A percentile compares a stretch with the other conserved stretches of the same genome.
These are phyloP conservation scores for Aureobasidium sp. DNA, from an alignment of 2,329 filamentous ascomycete species.

Conservation along the genomic window DNA sequence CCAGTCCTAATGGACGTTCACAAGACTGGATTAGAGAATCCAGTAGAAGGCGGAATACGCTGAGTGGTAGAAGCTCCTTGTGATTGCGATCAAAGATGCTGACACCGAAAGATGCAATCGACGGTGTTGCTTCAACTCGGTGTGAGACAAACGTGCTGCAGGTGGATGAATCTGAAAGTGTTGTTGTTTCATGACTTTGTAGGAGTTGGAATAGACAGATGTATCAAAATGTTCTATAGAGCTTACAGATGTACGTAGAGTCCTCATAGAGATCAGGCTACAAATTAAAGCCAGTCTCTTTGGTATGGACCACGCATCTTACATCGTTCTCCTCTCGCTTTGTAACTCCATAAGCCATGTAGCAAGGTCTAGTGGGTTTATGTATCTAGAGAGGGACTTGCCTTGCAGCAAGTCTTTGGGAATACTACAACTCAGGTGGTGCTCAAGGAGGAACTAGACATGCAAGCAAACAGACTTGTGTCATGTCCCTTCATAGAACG, in stretches of 20 bases:
- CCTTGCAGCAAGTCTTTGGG: background rate
- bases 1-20: no score
- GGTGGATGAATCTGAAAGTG: no score
- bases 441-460: background rate
- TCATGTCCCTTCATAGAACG: no score
- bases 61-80: no score
- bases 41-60: no score
- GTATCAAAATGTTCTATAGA: background rate
- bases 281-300: background rate
- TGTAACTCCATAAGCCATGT: slow-evolving; percentile 7
- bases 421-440: background rate
- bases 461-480: background rate
- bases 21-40: no score
- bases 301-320: slow-evolving; percentile 2
- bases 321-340: slow-evolving; percentile 7
- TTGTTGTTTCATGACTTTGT: background rate
- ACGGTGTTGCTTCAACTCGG: no score
- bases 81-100: background rate
- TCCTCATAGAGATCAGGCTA: background rate
- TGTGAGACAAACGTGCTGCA: no score
- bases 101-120: no score
- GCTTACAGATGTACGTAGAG: background rate
- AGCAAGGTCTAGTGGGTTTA: background rate
- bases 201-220: no score
- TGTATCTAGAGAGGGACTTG: background rate